Base-by-base conservation (phyloP, 139 green algal genomes). In the Chlamydomonas asymmetrica region DNA sequence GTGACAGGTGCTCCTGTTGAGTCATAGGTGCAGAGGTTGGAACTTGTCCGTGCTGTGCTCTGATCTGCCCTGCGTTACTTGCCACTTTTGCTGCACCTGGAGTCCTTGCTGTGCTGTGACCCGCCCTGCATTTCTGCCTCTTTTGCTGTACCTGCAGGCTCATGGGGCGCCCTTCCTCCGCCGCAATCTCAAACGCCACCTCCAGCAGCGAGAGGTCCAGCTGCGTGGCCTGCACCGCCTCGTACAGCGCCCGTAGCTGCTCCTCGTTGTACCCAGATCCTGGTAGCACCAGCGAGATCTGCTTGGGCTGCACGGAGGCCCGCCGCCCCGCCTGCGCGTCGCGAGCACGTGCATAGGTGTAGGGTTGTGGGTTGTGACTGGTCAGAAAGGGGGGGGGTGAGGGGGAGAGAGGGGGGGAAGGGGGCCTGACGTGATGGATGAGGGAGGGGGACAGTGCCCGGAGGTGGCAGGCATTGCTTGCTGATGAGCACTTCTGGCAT, bases 201-300 rank as follows among this genome's bases (percentile, higher is more conserved):
- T 85, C 74, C 52, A 90, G 54, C 62, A 91, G 49, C 0, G 57
- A 63, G 4, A 57, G n/a, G 67, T 90, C 84, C 31, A n/a, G n/a
- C n/a, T n/a, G n/a, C n/a, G 73, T 72, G 5, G 40, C 75, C 38
- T 66, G 74, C 4, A 59, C 72, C 54, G 66, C 71, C 35, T 67
- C 76, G 37, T 43, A 10, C 39, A 88, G 76, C 5, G 65, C 63
- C 7, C 61, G 57, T 34, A 90, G 35, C 48, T 90, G 80, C 1
- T 48, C 71, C 18, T 68, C 68, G 7, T 56, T 75, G 54, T 88
- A 89, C 23, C 56, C 48, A 1, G 31, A 45, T 2, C 83, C 85
- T 0, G 85, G 81, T 27, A 92, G 70, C 27, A 87, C 62, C 45
- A 79, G 69, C 7, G 64, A 37, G 2, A 90, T 62, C 38, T 86